phyloP scores from a whole-genome alignment of 2,329 filamentous ascomycete genomes.

The Fusarium multiceps region DNA sequence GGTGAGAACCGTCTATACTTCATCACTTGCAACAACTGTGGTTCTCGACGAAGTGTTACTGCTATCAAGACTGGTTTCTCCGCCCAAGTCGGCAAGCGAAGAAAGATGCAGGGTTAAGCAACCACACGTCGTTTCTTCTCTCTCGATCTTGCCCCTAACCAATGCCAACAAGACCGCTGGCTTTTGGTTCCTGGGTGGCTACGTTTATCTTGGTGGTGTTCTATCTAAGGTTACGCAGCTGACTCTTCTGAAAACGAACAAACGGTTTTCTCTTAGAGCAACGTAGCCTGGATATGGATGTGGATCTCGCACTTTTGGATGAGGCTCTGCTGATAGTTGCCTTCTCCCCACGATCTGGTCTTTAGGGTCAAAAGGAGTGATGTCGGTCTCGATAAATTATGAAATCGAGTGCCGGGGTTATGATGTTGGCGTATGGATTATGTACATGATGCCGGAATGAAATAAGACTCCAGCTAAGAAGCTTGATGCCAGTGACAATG shows the following conservation, averaged over 20 bases:
- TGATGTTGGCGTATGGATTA: conserved; percentile 44
- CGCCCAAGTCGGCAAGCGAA: conserved; percentile 98
- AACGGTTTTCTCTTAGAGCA: conserved; percentile 8
- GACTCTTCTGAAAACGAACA: conserved; percentile 1
- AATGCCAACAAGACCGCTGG: conserved; percentile 13
- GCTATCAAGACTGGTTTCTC: conserved; percentile 99
- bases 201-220: conserved; percentile 14
- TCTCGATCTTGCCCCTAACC: conserved; percentile 12
- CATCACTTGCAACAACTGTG: conserved; percentile 91
- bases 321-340: conserved; percentile 31
- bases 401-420: conserved; percentile 38
- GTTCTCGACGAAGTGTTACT: conserved; percentile 86
- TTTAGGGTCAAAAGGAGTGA: conserved; percentile 37
- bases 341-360: conserved; percentile 33
- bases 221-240: conserved; percentile 22
- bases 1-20: conserved; percentile 99
- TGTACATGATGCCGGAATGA: conserved; percentile 48
- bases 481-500: background rate
- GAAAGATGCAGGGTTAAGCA: conserved; percentile 85
- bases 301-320: conserved; percentile 36
- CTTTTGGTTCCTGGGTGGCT: conserved; percentile 20
- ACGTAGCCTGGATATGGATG: conserved; percentile 24
- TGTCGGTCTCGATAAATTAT: conserved; percentile 27
- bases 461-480: conserved; percentile 37
- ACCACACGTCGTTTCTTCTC: conserved; percentile 5